These are phyloP conservation scores for Talaromyces ruber DNA, from an alignment of 495 filamentous ascomycete species.

Conservation along the genomic window DNA sequence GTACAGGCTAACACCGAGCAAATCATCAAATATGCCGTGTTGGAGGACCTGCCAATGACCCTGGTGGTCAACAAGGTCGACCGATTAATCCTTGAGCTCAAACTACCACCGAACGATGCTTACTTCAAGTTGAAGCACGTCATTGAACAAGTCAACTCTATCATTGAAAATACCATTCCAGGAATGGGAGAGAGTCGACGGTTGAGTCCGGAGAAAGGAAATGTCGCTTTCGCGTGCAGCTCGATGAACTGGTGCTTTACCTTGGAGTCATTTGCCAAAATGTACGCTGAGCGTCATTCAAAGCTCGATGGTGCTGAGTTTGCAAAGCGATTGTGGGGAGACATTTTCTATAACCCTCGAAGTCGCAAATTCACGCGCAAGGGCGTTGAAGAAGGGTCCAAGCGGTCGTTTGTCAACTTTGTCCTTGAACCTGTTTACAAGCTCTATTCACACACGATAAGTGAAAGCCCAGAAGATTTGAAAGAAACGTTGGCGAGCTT, in stretches of 20 bases:
- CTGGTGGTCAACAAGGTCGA: conserved; percentile 97
- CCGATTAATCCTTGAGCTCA: conserved; percentile 85
- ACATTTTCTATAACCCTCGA: conserved; percentile 89
- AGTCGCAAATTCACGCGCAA: conserved; percentile 89
- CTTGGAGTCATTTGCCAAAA: conserved; percentile 82
- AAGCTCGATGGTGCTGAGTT: conserved; percentile 75
- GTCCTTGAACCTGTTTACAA: conserved; percentile 97
- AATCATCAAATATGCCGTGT: conserved; percentile 89
- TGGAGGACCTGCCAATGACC: conserved; percentile 82
- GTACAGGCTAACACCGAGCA: conserved; percentile 95
- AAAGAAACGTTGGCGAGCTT: conserved; percentile 71
- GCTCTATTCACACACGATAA: conserved; percentile 90
- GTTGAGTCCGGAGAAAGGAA: conserved; percentile 92
- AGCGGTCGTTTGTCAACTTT: conserved; percentile 87
- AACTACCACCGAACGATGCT: conserved; percentile 88
- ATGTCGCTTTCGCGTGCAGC: conserved; percentile 89
- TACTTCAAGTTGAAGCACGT: conserved; percentile 99
- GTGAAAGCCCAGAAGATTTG: conserved; percentile 79
- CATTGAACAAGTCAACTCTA: conserved; percentile 92
- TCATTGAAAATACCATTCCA: conserved; percentile 82
- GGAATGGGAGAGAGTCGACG: conserved; percentile 72
- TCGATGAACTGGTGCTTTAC: conserved; percentile 97
- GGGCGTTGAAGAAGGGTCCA: conserved; percentile 68
- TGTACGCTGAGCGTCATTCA: conserved; percentile 87
- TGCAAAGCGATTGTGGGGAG: conserved; percentile 79